Percentiles rank a stretch among this genome's conserved stretches.
Conservation (phyloP, 306 rosid genomes). For the Fragaria vesca region DNA sequence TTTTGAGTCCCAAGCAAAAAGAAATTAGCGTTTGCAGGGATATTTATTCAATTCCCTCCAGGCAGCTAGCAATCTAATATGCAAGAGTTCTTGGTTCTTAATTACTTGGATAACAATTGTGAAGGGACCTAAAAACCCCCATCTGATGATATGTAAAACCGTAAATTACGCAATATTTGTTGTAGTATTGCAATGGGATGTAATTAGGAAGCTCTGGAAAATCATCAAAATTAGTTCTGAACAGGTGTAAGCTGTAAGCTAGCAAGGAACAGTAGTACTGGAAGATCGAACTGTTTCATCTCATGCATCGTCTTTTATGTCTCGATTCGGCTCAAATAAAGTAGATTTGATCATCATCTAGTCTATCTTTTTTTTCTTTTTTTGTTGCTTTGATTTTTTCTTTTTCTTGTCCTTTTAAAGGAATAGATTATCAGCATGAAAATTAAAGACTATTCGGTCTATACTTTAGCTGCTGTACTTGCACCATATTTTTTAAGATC, state of each 20-base stretch:
- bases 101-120: neutral
- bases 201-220: neutral
- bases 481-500: conserved; percentile 25
- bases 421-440: conserved; percentile 47
- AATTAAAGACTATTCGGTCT: conserved; percentile 53
- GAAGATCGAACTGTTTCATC: conserved; percentile 10
- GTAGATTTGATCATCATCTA: conserved; percentile 30
- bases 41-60: neutral
- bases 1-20: neutral
- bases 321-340: conserved; percentile 8
- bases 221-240: neutral
- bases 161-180: neutral
- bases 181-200: neutral
- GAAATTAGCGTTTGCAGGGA: neutral
- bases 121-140: no score
- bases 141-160: neutral
- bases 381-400: conserved; percentile 34
- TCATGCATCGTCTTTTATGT: conserved; percentile 11
- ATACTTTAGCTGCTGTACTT: conserved; percentile 48
- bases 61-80: no score
- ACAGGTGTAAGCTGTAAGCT: neutral
- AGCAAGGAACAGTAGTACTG: neutral
- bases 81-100: neutral
- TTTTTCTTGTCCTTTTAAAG: conserved; percentile 28
- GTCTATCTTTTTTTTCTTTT: conserved; percentile 32